Evolutionary conservation across 257 asterid species (phyloP), one percentile per base, ranked within the genome.

Genomic region (Coffea eugenioides): DNA sequence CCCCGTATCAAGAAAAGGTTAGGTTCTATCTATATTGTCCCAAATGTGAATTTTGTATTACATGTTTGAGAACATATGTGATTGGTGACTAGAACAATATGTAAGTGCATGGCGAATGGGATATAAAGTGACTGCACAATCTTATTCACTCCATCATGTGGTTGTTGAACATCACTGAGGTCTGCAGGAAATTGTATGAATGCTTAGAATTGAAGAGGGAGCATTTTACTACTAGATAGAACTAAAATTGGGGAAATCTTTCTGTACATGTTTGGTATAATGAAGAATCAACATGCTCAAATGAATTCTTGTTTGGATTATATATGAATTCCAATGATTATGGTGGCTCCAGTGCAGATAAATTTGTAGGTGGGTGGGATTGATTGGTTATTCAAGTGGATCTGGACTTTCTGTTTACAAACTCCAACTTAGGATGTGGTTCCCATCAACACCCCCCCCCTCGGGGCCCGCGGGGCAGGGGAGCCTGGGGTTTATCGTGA

Each of bases 1-100:
- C 98, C 99, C 2, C 90, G 97, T 71, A 89, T 96, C 25, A 96
- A 94, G 86, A 92, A 92, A 82, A 91, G 99, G 99, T 93, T 84
- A 8, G 69, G 69, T 8, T n/a, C 6, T 21, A n/a, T 8, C 12
- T 34, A 39, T 66, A 20, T 21, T 52, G 13, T 77, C 20, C 27
- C 14, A 6, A 65, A 1, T 31, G 34, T 46, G 48, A 45, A 46
- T 12, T 48, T 13, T 66, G 73, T 16, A 16, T 21, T 77, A 62
- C 49, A n/a, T 74, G 68, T 15, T 54, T 18, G 49, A 73, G 34
- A 27, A 8, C n/a, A 18, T 8, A 3, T 56, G 6, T n/a, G 39
- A 27, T 23, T 7, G 43, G 20, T 43, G 6, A 12, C 14, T 48
- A 15, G 76, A 2, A 66, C 13, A 0, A 9, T 3, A 66, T 11